These are phyloP conservation scores for Boehmeria nivea DNA, from an alignment of 306 rosid species.

Conservation along the genomic window DNA sequence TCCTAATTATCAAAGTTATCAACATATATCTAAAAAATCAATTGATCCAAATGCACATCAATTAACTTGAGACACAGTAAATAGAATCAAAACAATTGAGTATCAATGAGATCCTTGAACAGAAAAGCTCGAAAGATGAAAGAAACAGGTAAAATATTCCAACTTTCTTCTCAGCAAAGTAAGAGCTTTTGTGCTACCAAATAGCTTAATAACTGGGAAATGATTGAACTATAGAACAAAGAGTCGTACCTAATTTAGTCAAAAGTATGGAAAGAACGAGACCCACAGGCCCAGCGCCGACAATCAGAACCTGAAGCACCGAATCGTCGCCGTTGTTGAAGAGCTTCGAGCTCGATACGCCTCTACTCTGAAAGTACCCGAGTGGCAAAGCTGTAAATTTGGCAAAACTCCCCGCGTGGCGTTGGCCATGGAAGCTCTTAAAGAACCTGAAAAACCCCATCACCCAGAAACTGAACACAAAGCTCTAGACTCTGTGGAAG, in stretches of 20 bases:
- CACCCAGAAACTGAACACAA: conserved; percentile 18
- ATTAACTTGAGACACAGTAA: neutral
- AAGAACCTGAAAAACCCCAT: conserved; percentile 49
- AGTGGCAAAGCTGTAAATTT: conserved; percentile 25
- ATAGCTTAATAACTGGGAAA: no score
- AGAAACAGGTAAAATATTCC: no score
- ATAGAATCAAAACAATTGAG: no score
- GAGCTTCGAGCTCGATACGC: conserved; percentile 39
- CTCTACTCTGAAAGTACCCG: conserved; percentile 37
- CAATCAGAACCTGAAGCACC: conserved; percentile 70
- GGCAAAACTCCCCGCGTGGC: conserved; percentile 19
- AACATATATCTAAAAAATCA: no score
- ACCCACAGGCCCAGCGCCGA: conserved; percentile 93
- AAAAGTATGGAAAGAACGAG: conserved; percentile 79
- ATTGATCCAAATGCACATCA: no score
- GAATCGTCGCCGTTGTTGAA: conserved; percentile 33
- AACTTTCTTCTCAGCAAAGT: no score
- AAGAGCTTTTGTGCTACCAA: no score
- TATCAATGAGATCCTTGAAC: no score
- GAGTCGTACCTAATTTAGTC: conserved; percentile 60
- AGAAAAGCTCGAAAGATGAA: no score
- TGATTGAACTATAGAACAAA: neutral
- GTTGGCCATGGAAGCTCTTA: conserved; percentile 29
- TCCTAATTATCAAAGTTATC: neutral
- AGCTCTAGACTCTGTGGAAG: neutral